Evolutionary conservation across 768 basidiomycete genomes (phyloP).

Genomic region (Mycena rebaudengoi): DNA sequence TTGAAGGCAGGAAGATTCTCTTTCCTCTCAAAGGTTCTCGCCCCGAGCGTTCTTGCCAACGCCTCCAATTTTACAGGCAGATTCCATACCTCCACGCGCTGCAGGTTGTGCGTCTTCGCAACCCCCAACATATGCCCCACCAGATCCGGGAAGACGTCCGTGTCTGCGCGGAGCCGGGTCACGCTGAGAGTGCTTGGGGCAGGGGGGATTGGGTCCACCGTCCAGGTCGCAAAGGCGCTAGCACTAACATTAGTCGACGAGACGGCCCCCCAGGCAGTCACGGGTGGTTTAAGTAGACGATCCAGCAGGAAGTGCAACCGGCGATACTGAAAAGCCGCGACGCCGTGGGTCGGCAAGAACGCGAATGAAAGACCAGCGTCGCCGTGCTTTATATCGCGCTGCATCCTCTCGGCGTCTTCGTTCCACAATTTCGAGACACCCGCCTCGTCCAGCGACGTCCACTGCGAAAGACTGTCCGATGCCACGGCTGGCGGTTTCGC

Average conservation of each 20-base stretch:
- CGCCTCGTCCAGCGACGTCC: slow-evolving; percentile 46
- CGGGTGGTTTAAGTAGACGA: slow-evolving; percentile 21
- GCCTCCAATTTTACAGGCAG: slow-evolving; percentile 43
- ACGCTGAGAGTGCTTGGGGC: slow-evolving; percentile 49
- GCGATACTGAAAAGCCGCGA: slow-evolving; percentile 53
- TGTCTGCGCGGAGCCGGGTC: slow-evolving; percentile 48
- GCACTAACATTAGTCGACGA: slow-evolving; percentile 8
- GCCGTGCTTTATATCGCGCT: slow-evolving; percentile 35
- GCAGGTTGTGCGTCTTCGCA: slow-evolving; percentile 44
- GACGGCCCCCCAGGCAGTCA: slow-evolving; percentile 43
- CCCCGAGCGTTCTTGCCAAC: slow-evolving; percentile 39
- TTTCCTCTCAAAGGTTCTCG: slow-evolving; percentile 39
- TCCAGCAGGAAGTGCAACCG: slow-evolving; percentile 36
- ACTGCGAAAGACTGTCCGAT: slow-evolving; percentile 10
- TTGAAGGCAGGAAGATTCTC: slow-evolving; percentile 55
- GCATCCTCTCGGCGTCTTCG: slow-evolving; percentile 47
- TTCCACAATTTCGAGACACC: slow-evolving; percentile 49
- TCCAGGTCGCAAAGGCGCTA: slow-evolving; percentile 54
- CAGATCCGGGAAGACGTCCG: slow-evolving; percentile 43
- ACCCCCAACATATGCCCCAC: slow-evolving; percentile 43
- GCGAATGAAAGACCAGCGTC: slow-evolving; percentile 36
- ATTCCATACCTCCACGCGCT: slow-evolving; percentile 58
- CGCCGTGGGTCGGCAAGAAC: slow-evolving; percentile 54
- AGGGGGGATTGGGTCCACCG: slow-evolving; percentile 44
- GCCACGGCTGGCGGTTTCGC: background rate